A percentile compares a stretch with the other conserved stretches of the same genome.
Evolutionary conservation across 2,329 filamentous ascomycete genomes (phyloP).

Genomic region (Fusarium buxicola): DNA sequence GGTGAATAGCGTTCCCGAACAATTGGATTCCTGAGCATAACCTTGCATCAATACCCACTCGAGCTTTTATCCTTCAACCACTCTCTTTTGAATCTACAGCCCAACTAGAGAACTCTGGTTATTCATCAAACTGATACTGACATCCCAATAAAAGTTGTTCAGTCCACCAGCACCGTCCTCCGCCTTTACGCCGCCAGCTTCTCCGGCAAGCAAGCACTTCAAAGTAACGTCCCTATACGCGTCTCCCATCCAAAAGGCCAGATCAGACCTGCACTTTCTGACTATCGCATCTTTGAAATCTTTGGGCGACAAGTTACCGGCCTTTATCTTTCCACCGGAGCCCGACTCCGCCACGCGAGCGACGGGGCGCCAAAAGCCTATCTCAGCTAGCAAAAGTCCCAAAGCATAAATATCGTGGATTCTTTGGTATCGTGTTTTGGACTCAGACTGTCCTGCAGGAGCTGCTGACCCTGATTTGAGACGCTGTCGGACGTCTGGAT

Average conservation of each 20-base stretch:
- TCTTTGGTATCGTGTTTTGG: neutral
- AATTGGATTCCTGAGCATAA: no score
- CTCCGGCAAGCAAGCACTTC: slow-evolving; percentile 2
- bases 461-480: neutral
- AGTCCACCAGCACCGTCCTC: slow-evolving; percentile 4
- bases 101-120: neutral
- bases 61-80: no score
- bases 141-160: slow-evolving; percentile 15
- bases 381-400: neutral
- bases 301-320: fast-evolving
- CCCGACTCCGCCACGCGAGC: slow-evolving; percentile 1
- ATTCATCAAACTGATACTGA: slow-evolving; percentile 8
- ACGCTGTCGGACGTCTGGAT: neutral
- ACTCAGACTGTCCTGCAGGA: neutral
- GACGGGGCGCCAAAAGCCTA: slow-evolving; percentile 8
- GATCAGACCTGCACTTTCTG: neutral
- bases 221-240: slow-evolving; percentile 10
- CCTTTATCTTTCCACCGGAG: fast-evolving
- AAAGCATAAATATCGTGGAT: slow-evolving; percentile 7
- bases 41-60: no score
- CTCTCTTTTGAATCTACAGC: no score
- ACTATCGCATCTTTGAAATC: neutral
- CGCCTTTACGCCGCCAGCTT: neutral
- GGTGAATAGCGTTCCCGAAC: no score
- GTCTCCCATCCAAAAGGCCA: slow-evolving; percentile 4